Evolutionary conservation across 202 grass and related monocot genomes (phyloP).

Genomic region (Setaria italica): DNA sequence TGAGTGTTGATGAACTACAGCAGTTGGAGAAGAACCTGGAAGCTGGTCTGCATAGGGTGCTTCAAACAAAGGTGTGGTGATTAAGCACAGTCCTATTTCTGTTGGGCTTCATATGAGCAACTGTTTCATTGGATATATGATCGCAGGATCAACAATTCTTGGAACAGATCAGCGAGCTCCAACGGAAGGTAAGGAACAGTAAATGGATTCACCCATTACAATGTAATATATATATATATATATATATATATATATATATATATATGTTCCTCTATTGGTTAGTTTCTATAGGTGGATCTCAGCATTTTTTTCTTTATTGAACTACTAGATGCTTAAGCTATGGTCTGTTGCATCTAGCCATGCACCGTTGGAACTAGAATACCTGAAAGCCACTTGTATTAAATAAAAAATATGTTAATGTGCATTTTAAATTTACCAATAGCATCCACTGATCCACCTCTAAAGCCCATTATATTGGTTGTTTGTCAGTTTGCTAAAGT

Average conservation of each 20-base stretch:
- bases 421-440: neutral
- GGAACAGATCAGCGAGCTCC: slow-evolving; percentile 77
- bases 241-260: no score
- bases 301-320: neutral
- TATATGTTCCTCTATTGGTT: no score
- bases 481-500: neutral
- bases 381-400: neutral
- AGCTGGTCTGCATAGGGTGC: slow-evolving; percentile 68
- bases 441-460: neutral
- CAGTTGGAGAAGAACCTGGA: slow-evolving; percentile 87
- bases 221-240: neutral
- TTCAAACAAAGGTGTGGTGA: slow-evolving; percentile 70
- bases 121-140: slow-evolving; percentile 22
- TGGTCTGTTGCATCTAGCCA: neutral
- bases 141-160: slow-evolving; percentile 79
- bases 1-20: slow-evolving; percentile 81
- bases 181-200: slow-evolving; percentile 61
- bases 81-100: neutral
- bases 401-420: neutral
- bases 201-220: neutral
- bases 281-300: neutral
- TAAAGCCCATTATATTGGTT: neutral
- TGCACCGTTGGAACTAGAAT: neutral
- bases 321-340: slow-evolving; percentile 16
- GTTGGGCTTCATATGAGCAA: neutral